Evolutionary conservation across 2,329 filamentous ascomycete species (phyloP).

Genomic region (Sclerotinia spermophila): DNA sequence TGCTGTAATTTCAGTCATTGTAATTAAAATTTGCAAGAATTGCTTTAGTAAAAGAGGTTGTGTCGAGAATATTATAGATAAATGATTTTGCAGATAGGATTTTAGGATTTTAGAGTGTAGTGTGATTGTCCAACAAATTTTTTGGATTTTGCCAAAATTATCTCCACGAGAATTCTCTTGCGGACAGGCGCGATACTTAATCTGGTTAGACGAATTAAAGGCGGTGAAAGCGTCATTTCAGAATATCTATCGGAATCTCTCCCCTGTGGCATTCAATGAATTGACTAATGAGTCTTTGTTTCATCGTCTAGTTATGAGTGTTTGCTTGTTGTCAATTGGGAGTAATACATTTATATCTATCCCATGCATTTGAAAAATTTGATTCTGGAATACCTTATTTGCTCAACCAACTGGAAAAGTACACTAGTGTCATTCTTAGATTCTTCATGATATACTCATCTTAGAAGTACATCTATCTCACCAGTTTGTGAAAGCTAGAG

Average conservation of each 20-base stretch:
- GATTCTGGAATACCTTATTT: background rate
- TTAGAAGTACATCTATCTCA: background rate
- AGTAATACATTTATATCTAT: background rate
- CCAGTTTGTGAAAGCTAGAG: background rate
- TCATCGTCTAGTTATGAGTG: no score
- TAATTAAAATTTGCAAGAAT: background rate
- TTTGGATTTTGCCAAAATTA: constrained; percentile 10
- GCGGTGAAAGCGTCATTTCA: background rate
- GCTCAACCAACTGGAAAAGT: background rate
- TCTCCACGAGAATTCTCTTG: constrained; percentile 5
- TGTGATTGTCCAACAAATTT: constrained; percentile 8
- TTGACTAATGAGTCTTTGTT: background rate
- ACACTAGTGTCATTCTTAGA: background rate
- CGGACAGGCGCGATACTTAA: background rate
- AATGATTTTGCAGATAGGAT: background rate
- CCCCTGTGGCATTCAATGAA: background rate
- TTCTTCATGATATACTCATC: constrained; percentile 9
- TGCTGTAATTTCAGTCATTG: constrained; percentile 43
- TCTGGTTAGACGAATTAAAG: fast-evolving
- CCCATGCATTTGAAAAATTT: background rate
- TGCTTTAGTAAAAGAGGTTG: no score
- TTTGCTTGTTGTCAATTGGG: background rate
- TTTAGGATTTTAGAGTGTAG: background rate
- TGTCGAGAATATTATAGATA: background rate
- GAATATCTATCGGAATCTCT: background rate